These are phyloP conservation scores for Sclerotinia trifoliorum DNA, from an alignment of 2,329 filamentous ascomycete genomes.

Conservation along the genomic window DNA sequence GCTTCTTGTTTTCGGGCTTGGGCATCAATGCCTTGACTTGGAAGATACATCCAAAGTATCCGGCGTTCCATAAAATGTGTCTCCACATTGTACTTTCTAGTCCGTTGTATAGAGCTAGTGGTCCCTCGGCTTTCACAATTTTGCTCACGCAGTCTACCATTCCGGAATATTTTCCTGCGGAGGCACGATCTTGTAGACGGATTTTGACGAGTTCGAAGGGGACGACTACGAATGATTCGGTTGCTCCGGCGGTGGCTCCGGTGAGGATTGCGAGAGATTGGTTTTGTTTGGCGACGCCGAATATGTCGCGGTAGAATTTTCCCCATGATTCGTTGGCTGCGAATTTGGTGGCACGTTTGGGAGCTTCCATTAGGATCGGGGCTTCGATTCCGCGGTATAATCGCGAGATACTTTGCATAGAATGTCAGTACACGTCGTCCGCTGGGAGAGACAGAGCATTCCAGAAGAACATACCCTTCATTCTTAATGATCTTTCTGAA, in stretches of 20 bases:
- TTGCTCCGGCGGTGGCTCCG: slow-evolving; percentile 90
- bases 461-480: slow-evolving; percentile 68
- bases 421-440: not conserved
- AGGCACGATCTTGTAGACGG: slow-evolving; percentile 91
- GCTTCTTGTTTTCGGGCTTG: slow-evolving; percentile 72
- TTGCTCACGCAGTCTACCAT: slow-evolving; percentile 77
- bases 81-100: slow-evolving; percentile 97
- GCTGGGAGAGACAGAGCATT: not conserved
- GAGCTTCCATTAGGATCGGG: slow-evolving; percentile 96
- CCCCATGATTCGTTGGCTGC: slow-evolving; percentile 99
- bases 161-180: slow-evolving; percentile 81
- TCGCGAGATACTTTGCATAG: slow-evolving; percentile 44
- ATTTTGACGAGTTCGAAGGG: slow-evolving; percentile 99
- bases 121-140: slow-evolving; percentile 80
- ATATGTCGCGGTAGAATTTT: slow-evolving; percentile 83
- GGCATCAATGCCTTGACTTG: slow-evolving; percentile 87
- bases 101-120: slow-evolving; percentile 90
- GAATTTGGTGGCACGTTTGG: slow-evolving; percentile 97
- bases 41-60: slow-evolving; percentile 98
- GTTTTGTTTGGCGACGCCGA: slow-evolving; percentile 83
- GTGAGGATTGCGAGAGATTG: slow-evolving; percentile 90
- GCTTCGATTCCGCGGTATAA: slow-evolving; percentile 95
- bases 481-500: slow-evolving; percentile 95
- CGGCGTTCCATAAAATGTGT: slow-evolving; percentile 90
- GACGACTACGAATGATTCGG: slow-evolving; percentile 94